These are phyloP conservation scores for Penicillium sp. DNA, from an alignment of 2,329 filamentous ascomycete genomes.

Conservation along the genomic window DNA sequence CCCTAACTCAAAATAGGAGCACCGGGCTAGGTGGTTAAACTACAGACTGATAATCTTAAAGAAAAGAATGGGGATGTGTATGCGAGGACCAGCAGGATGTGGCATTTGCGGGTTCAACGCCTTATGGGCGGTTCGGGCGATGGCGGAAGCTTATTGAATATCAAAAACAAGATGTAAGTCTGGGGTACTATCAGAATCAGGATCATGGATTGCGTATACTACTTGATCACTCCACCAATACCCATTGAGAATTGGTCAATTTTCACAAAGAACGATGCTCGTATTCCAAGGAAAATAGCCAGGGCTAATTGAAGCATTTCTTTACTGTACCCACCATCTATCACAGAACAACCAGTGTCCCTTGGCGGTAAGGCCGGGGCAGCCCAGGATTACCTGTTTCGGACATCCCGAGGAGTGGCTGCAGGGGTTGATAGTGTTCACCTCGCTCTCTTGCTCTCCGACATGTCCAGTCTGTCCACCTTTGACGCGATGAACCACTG, in stretches of 20 bases:
- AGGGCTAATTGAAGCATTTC: background rate
- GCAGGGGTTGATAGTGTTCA: constrained; percentile 12
- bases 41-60: background rate
- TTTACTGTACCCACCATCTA: background rate
- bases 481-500: background rate
- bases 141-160: constrained; percentile 18
- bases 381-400: constrained; percentile 24
- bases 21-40: background rate
- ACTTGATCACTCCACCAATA: no score
- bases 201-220: background rate
- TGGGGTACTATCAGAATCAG: background rate
- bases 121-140: constrained; percentile 1
- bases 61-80: background rate
- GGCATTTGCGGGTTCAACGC: constrained; percentile 2
- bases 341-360: no score
- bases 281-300: background rate
- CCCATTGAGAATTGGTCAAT: background rate
- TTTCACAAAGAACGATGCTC: no score
- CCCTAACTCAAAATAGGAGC: background rate
- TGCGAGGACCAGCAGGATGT: background rate
- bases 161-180: no score
- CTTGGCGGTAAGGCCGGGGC: constrained; percentile 16
- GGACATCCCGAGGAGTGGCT: constrained; percentile 22
- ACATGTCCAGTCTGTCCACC: background rate
- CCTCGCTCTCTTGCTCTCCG: constrained; percentile 1